Base-by-base conservation (phyloP, 169 alveolate species). In the Toxoplasma gondii region DNA sequence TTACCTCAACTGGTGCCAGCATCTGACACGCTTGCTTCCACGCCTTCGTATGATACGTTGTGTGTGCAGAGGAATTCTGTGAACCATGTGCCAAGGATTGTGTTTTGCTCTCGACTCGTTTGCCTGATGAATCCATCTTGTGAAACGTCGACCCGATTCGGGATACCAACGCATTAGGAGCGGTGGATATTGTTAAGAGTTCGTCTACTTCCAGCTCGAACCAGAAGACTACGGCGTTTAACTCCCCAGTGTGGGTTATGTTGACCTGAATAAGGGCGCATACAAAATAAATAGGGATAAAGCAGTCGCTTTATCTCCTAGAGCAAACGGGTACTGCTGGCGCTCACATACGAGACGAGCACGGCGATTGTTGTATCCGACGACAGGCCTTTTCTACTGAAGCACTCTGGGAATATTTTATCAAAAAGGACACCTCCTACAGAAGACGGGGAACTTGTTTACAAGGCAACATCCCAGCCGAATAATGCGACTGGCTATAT, bases 141-240 rank as follows among this genome's bases (percentile, higher is more conserved):
- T 19, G 34, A 64, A 27, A 22, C 29, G n/a, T 16, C 74, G n/a
- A 27, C 9, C n/a, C 74, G n/a, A 7, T 22, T 22, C n/a, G 34
- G 74, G 34, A 1, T 64, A 31, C 74, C 4, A 64, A 16, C 9
- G 74, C 24, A 1, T 38, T 34, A 5, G 90, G 90, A 17, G 90
- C n/a, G 19, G 90, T 82, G 38, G 90, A 82, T 0, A 82, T 82
- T 22, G 90, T 82, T 16, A 82, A 49, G 38, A 4, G 34, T 29
- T 82, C 90, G 90, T 82, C 90, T 1, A 82, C 64, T 17, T 82
- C 90, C 69, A 82, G 90, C 64, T 22, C 90, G 67, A 82, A 82
- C 90, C 90, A 82, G 64, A 82, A 82, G 19, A 43, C 64, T 2
- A 44, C 90, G 7, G 90, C 90, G 24, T 82, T 82, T 22, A 82